Conservation (phyloP, 192 early-diverging fungal species). For the Spizellomyces sp. region DNA sequence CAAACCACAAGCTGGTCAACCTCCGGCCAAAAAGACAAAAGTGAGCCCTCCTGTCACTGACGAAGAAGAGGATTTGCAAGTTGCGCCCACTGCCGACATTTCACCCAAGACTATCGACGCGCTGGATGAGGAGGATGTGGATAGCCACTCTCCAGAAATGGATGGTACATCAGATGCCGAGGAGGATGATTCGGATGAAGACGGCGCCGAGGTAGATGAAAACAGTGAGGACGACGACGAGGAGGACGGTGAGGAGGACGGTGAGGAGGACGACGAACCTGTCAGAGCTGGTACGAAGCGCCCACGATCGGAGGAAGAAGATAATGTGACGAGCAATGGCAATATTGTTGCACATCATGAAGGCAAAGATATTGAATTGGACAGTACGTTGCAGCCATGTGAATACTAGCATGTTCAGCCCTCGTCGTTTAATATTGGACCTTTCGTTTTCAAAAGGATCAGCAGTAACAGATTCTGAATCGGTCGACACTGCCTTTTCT, state of each 20-base stretch:
- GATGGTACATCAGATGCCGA: not conserved
- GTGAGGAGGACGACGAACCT: conserved; percentile 19
- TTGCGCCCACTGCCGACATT: too few species aligned
- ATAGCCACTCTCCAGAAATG: not conserved
- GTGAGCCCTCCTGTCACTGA: too few species aligned
- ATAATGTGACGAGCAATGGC: not conserved
- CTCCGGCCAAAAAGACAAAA: too few species aligned
- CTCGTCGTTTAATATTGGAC: not conserved
- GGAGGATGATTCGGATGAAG: conserved; percentile 7
- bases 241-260: conserved; percentile 15
- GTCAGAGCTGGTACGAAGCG: conserved; percentile 21
- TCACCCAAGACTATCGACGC: not conserved
- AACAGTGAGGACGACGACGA: conserved; percentile 1
- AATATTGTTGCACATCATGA: conserved; percentile 19
- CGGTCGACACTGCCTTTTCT: conserved; percentile 65
- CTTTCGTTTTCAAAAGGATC: not conserved
- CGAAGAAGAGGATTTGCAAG: too few species aligned
- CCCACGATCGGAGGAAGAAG: conserved; percentile 1
- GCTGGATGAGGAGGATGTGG: not conserved
- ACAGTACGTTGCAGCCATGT: conserved; percentile 8
- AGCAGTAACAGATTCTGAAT: conserved; percentile 7
- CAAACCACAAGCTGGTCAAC: too few species aligned
- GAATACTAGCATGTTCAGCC: not conserved
- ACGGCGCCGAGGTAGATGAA: not conserved
- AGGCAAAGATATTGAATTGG: conserved; percentile 21